Evolutionary conservation across 208 protist species (phyloP), one percentile per base, ranked within the genome.

Genomic region (Kentomonas sorsogonicus): DNA sequence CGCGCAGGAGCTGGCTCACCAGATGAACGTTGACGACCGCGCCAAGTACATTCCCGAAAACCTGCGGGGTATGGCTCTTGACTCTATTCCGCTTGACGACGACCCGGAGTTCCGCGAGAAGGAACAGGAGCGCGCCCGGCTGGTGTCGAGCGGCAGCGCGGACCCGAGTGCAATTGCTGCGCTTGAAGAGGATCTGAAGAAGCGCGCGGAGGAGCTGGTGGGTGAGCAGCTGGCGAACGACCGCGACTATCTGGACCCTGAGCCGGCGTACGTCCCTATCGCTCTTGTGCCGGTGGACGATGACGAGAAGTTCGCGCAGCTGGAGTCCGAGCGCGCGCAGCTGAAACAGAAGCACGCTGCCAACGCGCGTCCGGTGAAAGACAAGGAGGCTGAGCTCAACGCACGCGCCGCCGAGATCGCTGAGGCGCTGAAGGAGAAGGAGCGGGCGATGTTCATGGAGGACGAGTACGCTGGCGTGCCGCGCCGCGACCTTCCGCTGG

Each of bases 381-480:
- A 63, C 5, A 31, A 81, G 30, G 63, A 84, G 40, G 43, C 41
- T 3, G 15, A 65, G n/a, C 48, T 90, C 41, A 81, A 82, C 43
- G 55, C 67, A 3, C 69, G 59, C 10, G 78, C 69, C 0, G 51
- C 60, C 30, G 53, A 69, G 29, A n/a, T 93, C 31, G 85, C 77
- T 1, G 40, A 59, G 4, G 41, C 20, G 31, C 57, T 69, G 26
- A 67, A 82, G 53, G 29, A 54, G 18, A 54, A 30, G 30, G 78
- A 80, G 43, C 62, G 67, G 18, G 38, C 36, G 2, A 63, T 71
- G 22, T 71, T 77, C 44, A 22, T 79, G 48, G 64, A 87, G 51
- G 60, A 70, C 16, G 63, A 75, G 16, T 84, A 82, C n/a, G 74
- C 87, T 34, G 74, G 79, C 18, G 74, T 94, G 18, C 76, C 83